Evolutionary conservation across 208 protist genomes (phyloP), one percentile per base, ranked within the genome.

Genomic region (Acanthamoeba healyi): DNA sequence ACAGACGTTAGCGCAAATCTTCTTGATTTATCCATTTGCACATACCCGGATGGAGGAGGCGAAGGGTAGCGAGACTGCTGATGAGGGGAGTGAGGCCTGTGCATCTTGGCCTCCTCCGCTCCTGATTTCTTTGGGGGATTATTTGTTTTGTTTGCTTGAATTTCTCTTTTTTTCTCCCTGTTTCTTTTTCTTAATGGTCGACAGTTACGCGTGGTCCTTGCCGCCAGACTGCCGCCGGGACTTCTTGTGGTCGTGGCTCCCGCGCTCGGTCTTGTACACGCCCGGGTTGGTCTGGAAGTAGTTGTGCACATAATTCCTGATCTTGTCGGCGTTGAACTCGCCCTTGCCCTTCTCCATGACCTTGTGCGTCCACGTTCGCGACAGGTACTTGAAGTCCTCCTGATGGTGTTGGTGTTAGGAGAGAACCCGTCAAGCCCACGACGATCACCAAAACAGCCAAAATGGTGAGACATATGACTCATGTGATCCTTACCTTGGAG

Each of bases 301-400:
- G 26, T 84, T 51, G 42, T 84, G 74, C n/a, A 84, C 74, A 10
- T 58, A 56, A 40, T 56, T 84, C 15, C 74, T 29, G 15, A 84
- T 84, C 74, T 84, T 84, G 26, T 84, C 74, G 42, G 74, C 42
- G 42, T 84, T 84, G 74, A 49, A 84, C 44, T 84, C 74, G 44
- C 74, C 74, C 44, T 56, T 49, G 74, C 74, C 46, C 54, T 90
- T 63, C 82, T 90, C 54, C 82, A 70, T 70, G 32, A 90, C 24
- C 56, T 90, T 90, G 56, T 90, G 82, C 26, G 82, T 90, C 54
- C 49, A 90, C 22, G 24, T 46, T 2, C 82, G 46, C 26, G 82
- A 90, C 38, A 90, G 24, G 34, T 90, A 34, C 54, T 90, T 90
- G 82, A 90, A 90, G 82, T 90, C 82, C 82, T 90, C 82, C 82